A percentile compares a stretch with the other conserved stretches of the same genome.
Evolutionary conservation across 768 basidiomycete genomes (phyloP).

Genomic region (Leccinum subgranulosum): DNA sequence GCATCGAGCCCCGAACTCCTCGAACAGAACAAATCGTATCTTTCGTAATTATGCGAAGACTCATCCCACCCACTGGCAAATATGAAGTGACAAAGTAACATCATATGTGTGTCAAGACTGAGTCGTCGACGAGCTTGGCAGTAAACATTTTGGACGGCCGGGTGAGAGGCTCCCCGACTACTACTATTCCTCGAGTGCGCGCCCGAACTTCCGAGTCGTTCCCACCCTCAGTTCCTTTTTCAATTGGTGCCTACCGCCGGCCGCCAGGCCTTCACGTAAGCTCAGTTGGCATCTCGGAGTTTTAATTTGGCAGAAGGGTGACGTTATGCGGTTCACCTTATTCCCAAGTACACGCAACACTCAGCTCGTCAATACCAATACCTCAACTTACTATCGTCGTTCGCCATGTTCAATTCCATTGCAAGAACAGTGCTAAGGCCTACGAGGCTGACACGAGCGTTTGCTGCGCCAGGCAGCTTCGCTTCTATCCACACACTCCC

Average conservation of each 20-base stretch:
- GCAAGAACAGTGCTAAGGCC: slow-evolving; percentile 44
- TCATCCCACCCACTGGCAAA: too few relatives aligned
- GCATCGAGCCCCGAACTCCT: too few relatives aligned
- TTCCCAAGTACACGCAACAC: background rate
- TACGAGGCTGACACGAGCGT: slow-evolving; percentile 40
- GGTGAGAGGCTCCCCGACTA: background rate
- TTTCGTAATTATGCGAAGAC: too few relatives aligned
- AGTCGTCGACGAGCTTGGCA: background rate
- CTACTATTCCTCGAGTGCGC: slow-evolving; percentile 15
- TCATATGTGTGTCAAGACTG: too few relatives aligned
- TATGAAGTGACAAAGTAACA: too few relatives aligned
- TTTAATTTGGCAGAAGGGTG: background rate
- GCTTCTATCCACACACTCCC: slow-evolving; percentile 72
- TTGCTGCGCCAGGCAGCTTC: slow-evolving; percentile 38
- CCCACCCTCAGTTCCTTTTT: too few relatives aligned
- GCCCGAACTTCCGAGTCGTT: too few relatives aligned
- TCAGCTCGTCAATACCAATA: background rate
- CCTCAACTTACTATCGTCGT: background rate
- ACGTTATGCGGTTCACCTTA: slow-evolving; percentile 9
- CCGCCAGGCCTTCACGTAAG: background rate
- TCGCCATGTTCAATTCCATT: slow-evolving; percentile 44
- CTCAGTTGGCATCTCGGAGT: too few relatives aligned
- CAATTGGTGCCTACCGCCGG: background rate
- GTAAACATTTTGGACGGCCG: background rate
- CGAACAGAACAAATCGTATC: too few relatives aligned